A percentile compares a stretch with the other conserved stretches of the same genome.
Conservation (phyloP, 768 basidiomycete species). For the Lyophyllum shimeji region DNA sequence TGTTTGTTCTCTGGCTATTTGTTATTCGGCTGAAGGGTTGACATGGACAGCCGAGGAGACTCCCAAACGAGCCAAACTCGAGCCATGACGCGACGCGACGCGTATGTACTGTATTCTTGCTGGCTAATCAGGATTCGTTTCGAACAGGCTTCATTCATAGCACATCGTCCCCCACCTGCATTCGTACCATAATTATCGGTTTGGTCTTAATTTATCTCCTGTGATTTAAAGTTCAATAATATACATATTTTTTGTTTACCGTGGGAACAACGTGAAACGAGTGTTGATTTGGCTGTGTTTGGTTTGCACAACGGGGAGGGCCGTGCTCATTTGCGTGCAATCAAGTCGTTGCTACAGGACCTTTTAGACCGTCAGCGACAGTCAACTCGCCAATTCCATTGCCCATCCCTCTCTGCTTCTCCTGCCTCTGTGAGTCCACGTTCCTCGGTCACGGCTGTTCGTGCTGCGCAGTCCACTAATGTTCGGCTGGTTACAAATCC, state of each 20-base stretch:
- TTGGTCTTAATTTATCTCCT: not conserved
- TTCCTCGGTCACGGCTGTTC: not conserved
- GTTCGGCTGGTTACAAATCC: not conserved
- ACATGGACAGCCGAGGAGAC: not conserved
- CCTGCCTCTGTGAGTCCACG: slow-evolving; percentile 17
- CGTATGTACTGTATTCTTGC: not conserved
- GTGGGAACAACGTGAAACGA: slow-evolving; percentile 22
- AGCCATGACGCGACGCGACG: not conserved
- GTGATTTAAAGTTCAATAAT: slow-evolving; percentile 1
- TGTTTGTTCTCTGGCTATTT: not conserved
- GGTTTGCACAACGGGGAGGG: slow-evolving; percentile 32
- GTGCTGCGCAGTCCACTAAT: not conserved
- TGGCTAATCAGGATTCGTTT: not conserved
- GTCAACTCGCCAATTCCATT: slow-evolving; percentile 29
- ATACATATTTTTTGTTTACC: slow-evolving; percentile 3
- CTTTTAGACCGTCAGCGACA: slow-evolving; percentile 41
- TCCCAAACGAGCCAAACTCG: slow-evolving; percentile 7
- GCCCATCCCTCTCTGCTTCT: slow-evolving; percentile 19
- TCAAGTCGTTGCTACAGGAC: slow-evolving; percentile 46
- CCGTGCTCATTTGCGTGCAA: slow-evolving; percentile 36
- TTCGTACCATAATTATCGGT: not conserved
- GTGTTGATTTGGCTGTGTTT: slow-evolving; percentile 35
- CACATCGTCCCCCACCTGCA: not conserved
- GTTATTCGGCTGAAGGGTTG: not conserved
- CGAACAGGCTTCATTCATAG: too few species aligned